A percentile compares a stretch with the other conserved stretches of the same genome.
Evolutionary conservation across 352 stramenopile species (phyloP).

Genomic region (Globisporangium recalcitrans): DNA sequence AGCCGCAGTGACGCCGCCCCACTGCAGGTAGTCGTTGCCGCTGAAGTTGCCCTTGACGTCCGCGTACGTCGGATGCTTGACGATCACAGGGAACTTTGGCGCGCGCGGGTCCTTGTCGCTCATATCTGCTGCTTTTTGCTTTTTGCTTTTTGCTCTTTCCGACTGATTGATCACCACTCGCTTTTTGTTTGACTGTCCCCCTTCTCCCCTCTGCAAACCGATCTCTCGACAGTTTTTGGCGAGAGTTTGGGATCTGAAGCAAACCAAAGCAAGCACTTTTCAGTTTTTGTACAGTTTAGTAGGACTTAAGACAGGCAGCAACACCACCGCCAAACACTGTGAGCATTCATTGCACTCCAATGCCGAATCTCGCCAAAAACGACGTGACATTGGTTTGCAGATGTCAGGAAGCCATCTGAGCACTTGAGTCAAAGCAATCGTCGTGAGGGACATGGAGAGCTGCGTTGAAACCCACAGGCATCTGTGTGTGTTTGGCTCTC

Average conservation of each 20-base stretch:
- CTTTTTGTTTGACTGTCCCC: background rate
- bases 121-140: slow-evolving; percentile 22
- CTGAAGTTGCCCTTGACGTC: slow-evolving; percentile 72
- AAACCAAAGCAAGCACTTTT: no score
- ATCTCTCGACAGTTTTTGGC: background rate
- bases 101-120: slow-evolving; percentile 55
- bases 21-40: slow-evolving; percentile 57
- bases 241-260: background rate
- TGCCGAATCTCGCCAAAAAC: background rate
- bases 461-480: no score
- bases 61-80: slow-evolving; percentile 70
- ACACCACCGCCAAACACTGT: background rate
- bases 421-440: no score
- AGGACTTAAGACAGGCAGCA: background rate
- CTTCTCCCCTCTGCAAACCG: background rate
- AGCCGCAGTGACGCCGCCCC: slow-evolving; percentile 43
- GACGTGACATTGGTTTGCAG: no score
- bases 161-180: slow-evolving; percentile 13
- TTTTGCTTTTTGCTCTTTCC: slow-evolving; percentile 7
- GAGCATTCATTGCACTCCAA: background rate
- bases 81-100: slow-evolving; percentile 72
- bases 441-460: background rate
- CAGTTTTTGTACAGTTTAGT: background rate
- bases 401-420: background rate
- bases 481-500: no score